A percentile compares a stretch with the other conserved stretches of the same genome.
phyloP scores from a whole-genome alignment of 495 filamentous ascomycete genomes.

The Clohesyomyces aquaticus region DNA sequence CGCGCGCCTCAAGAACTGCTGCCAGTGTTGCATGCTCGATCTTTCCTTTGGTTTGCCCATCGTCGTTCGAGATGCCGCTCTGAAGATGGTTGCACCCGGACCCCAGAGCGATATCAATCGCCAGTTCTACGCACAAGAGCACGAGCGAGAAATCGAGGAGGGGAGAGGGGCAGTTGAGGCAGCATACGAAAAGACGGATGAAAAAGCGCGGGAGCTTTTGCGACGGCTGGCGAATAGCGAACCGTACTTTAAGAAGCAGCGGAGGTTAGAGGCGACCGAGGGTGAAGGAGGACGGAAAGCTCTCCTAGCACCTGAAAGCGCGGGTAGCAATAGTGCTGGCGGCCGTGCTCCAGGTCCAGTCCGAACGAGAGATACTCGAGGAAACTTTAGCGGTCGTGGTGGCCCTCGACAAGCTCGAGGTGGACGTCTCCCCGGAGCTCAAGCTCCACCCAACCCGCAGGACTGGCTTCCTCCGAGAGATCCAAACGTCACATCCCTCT shows the following conservation, averaged over 20 bases:
- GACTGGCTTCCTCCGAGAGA: constrained; percentile 86
- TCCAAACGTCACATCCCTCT: constrained; percentile 82
- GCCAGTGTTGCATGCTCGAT: constrained; percentile 98
- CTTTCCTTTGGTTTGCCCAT: constrained; percentile 93
- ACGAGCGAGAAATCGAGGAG: constrained; percentile 93
- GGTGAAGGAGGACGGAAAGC: constrained; percentile 53
- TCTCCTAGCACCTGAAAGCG: constrained; percentile 42
- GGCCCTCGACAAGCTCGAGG: constrained; percentile 52
- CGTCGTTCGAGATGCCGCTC: constrained; percentile 89
- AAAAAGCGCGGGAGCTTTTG: constrained; percentile 89
- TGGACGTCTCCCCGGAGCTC: constrained; percentile 68
- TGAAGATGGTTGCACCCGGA: constrained; percentile 94
- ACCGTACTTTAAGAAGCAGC: constrained; percentile 87
- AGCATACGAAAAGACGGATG: constrained; percentile 95
- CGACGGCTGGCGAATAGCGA: constrained; percentile 85
- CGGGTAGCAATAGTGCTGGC: constrained; percentile 29
- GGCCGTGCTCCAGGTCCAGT: constrained; percentile 47
- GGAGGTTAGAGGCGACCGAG: constrained; percentile 61
- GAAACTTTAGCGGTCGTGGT: constrained; percentile 49
- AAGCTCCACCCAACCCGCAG: constrained; percentile 74
- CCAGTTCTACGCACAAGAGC: constrained; percentile 96
- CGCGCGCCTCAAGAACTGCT: constrained; percentile 94
- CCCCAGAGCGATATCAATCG: constrained; percentile 89
- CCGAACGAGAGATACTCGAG: constrained; percentile 47
- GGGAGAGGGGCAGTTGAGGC: constrained; percentile 76